These are phyloP conservation scores for Paramecium tetraurelia DNA, from an alignment of 73 alveolate genomes.

Conservation along the genomic window DNA sequence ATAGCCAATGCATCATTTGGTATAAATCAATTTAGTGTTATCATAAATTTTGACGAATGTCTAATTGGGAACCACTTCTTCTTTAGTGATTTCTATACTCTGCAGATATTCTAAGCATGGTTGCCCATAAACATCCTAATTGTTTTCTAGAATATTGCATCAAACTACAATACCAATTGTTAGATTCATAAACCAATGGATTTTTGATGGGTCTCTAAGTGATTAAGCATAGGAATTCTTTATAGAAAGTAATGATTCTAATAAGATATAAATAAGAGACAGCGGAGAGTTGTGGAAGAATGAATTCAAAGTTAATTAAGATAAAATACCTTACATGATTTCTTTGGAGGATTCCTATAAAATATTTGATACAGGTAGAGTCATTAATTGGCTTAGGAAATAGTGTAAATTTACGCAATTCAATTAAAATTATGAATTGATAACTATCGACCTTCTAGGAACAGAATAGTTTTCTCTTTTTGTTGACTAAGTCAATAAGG, in stretches of 20 bases:
- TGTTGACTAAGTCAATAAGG: neutral
- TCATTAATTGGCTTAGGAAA: constrained; percentile 44
- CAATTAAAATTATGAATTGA: neutral
- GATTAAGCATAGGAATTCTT: neutral
- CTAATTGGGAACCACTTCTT: constrained; percentile 1
- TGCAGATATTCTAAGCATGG: constrained; percentile 40
- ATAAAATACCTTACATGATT: neutral
- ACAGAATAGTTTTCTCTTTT: neutral
- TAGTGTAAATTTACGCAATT: neutral
- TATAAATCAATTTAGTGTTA: neutral
- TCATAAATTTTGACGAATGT: neutral
- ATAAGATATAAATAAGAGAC: neutral
- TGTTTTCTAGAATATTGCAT: neutral
- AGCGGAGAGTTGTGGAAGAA: neutral
- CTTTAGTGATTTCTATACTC: neutral
- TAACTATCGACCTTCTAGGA: neutral
- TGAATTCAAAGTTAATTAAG: neutral
- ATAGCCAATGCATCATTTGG: neutral
- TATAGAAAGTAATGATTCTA: neutral
- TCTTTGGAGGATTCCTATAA: constrained; percentile 8
- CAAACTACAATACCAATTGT: constrained; percentile 29
- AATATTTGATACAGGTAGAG: constrained; percentile 60
- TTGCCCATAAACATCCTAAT: constrained; percentile 37
- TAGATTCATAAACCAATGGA: constrained; percentile 57
- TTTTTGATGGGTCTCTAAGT: constrained; percentile 40